Evolutionary conservation across 1,284 basidiomycete genomes (phyloP).

Genomic region (Athelia psychrophila): DNA sequence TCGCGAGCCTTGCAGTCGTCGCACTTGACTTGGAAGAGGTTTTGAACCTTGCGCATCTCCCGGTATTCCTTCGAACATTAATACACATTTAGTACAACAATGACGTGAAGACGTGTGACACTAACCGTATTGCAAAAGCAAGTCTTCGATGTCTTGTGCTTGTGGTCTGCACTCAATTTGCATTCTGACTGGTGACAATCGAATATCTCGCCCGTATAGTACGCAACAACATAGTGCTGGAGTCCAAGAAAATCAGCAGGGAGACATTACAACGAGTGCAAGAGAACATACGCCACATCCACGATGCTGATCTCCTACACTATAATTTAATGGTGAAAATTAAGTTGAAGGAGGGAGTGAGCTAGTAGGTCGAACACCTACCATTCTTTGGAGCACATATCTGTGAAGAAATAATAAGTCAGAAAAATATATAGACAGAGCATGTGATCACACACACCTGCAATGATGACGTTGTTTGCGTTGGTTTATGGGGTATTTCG

Average conservation of each 20-base stretch:
- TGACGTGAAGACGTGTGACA: neutral
- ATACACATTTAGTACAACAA: neutral
- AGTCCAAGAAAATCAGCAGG: conserved; percentile 1
- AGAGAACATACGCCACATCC: conserved; percentile 48
- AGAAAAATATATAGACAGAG: too few species aligned
- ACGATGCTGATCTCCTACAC: conserved; percentile 63
- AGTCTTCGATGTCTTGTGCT: conserved; percentile 38
- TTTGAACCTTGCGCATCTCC: conserved; percentile 42
- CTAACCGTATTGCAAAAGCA: conserved; percentile 29
- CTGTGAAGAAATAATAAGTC: neutral
- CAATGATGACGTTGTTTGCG: too few species aligned
- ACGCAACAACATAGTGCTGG: conserved; percentile 56
- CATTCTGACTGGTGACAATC: conserved; percentile 42
- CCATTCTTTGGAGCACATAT: conserved; percentile 46
- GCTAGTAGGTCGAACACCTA: conserved; percentile 18
- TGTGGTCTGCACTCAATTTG: conserved; percentile 40
- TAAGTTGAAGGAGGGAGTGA: neutral
- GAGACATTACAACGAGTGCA: conserved; percentile 4
- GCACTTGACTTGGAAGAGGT: conserved; percentile 49
- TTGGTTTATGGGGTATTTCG: too few species aligned
- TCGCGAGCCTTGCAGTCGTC: conserved; percentile 38
- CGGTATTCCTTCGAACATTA: conserved; percentile 28
- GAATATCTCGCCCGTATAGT: conserved; percentile 40
- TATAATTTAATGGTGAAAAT: conserved; percentile 19
- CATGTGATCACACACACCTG: too few species aligned